These are phyloP conservation scores for Podila verticillata DNA, from an alignment of 192 early-diverging fungal species.

Conservation along the genomic window DNA sequence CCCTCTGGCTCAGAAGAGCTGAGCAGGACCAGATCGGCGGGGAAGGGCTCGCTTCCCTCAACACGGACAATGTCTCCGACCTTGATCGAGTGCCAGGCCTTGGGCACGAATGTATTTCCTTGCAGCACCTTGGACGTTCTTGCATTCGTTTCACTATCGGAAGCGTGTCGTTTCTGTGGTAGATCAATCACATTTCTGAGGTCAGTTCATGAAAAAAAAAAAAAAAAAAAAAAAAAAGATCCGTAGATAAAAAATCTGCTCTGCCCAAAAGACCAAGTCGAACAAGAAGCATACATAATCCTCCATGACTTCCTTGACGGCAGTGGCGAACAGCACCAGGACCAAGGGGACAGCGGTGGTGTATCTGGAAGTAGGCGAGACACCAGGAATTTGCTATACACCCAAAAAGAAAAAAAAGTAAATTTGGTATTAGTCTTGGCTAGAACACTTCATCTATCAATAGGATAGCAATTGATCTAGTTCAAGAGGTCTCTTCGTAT, in stretches of 20 bases:
- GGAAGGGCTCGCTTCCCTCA: slow-evolving; percentile 88
- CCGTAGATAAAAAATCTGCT: neutral
- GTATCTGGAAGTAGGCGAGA: slow-evolving; percentile 92
- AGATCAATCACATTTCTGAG: neutral
- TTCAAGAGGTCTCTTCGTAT: too few relatives aligned
- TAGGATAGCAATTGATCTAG: too few relatives aligned
- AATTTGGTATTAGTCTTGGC: neutral
- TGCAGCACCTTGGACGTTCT: slow-evolving; percentile 69
- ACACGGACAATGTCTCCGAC: slow-evolving; percentile 96
- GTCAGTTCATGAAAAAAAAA: neutral
- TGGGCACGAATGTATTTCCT: slow-evolving; percentile 75
- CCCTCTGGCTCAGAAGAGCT: slow-evolving; percentile 97
- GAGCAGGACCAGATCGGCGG: slow-evolving; percentile 91
- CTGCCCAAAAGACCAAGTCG: neutral
- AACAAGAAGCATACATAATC: slow-evolving; percentile 73
- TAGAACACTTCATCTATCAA: neutral
- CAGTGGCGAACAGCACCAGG: slow-evolving; percentile 90
- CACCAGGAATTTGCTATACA: slow-evolving; percentile 88
- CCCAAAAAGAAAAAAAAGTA: neutral
- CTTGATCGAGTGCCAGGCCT: slow-evolving; percentile 81
- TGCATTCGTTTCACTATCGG: slow-evolving; percentile 79
- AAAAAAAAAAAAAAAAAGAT: too few relatives aligned
- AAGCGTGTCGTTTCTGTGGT: slow-evolving; percentile 72
- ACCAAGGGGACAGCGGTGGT: slow-evolving; percentile 89
- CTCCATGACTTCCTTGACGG: slow-evolving; percentile 94